Evolutionary conservation across 495 filamentous ascomycete species (phyloP).

Genomic region (Aspergillus sparsus): DNA sequence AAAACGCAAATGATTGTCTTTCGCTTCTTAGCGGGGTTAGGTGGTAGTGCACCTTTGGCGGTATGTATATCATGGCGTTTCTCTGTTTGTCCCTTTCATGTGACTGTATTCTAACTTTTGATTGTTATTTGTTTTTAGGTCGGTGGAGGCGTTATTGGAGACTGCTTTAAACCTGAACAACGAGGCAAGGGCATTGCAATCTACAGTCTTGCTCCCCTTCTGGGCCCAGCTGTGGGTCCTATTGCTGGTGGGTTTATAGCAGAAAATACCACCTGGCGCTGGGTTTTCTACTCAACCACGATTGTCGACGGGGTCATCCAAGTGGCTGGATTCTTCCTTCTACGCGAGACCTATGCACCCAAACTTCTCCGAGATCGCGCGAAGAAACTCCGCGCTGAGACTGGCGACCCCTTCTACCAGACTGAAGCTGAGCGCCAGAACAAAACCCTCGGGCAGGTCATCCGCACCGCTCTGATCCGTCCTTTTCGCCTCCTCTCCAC

Average conservation of each 20-base stretch:
- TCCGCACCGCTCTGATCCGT: slow-evolving; percentile 51
- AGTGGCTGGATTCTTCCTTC: slow-evolving; percentile 61
- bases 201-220: slow-evolving; percentile 64
- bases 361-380: slow-evolving; percentile 60
- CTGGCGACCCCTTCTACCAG: slow-evolving; percentile 59
- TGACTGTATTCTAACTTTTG: too few relatives aligned
- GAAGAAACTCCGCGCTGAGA: slow-evolving; percentile 59
- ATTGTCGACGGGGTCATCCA: slow-evolving; percentile 66
- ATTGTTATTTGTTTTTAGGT: slow-evolving; percentile 31
- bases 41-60: slow-evolving; percentile 55
- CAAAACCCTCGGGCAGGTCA: slow-evolving; percentile 41
- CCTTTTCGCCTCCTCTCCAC: slow-evolving; percentile 61
- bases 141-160: slow-evolving; percentile 61
- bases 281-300: slow-evolving; percentile 66
- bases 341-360: slow-evolving; percentile 71
- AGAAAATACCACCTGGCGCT: slow-evolving; percentile 68
- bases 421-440: slow-evolving; percentile 63
- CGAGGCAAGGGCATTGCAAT: slow-evolving; percentile 64
- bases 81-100: too few relatives aligned
- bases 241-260: slow-evolving; percentile 68
- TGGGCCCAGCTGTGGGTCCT: slow-evolving; percentile 67
- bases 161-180: slow-evolving; percentile 64
- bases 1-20: slow-evolving; percentile 55
- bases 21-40: slow-evolving; percentile 59
- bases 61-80: slow-evolving; percentile 30